Conservation (phyloP, 768 basidiomycete species). For the Russula vinacea region DNA sequence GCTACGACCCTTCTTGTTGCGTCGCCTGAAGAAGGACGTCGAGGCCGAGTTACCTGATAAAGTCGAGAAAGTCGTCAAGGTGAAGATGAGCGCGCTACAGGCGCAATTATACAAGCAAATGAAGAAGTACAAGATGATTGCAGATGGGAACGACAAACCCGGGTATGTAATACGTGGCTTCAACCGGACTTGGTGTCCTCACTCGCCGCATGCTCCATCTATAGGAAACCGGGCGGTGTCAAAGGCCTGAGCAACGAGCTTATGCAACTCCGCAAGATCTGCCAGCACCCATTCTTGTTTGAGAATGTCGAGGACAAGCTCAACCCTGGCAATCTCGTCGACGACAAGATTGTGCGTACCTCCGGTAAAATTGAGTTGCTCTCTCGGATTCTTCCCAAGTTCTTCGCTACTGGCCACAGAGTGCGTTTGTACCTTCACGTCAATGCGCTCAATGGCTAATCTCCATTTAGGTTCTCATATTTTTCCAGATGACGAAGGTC, state of each 20-base stretch:
- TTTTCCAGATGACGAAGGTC: conserved; percentile 99
- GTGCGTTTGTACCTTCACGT: conserved; percentile 41
- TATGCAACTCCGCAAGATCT: conserved; percentile 97
- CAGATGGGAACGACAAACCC: conserved; percentile 70
- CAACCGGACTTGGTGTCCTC: neutral
- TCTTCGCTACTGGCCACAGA: conserved; percentile 88
- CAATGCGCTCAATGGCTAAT: conserved; percentile 1
- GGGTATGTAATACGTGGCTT: conserved; percentile 49
- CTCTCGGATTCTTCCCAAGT: conserved; percentile 88
- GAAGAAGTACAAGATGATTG: conserved; percentile 98
- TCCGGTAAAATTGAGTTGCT: conserved; percentile 95
- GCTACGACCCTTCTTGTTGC: conserved; percentile 87
- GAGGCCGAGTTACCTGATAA: conserved; percentile 95
- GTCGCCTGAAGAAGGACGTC: conserved; percentile 93
- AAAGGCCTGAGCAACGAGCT: conserved; percentile 92
- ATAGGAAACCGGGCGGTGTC: conserved; percentile 70
- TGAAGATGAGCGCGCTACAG: conserved; percentile 91
- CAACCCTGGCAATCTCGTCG: conserved; percentile 75
- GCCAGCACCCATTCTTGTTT: conserved; percentile 96
- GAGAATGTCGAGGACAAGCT: conserved; percentile 93
- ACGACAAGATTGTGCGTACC: conserved; percentile 79
- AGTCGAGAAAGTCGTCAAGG: conserved; percentile 96
- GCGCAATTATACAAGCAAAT: conserved; percentile 93
- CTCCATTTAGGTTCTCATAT: conserved; percentile 76
- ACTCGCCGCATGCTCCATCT: neutral